Evolutionary conservation across 2,329 filamentous ascomycete species (phyloP).

Genomic region (Colletotrichum ledebouriae): DNA sequence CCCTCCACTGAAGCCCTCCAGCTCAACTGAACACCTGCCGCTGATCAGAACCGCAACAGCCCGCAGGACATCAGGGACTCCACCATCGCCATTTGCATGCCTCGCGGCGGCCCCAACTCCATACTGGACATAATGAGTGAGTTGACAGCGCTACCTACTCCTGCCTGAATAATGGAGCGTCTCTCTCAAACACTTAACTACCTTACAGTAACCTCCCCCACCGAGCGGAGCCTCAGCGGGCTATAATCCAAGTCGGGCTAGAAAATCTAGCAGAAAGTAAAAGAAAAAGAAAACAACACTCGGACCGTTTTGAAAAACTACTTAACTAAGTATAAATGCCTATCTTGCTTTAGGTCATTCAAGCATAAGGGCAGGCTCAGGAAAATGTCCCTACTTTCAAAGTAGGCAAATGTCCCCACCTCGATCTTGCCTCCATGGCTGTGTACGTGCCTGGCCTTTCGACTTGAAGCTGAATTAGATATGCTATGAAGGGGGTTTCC

Average conservation of each 20-base stretch:
- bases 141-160: background rate
- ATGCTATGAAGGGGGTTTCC: background rate
- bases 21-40: slow-evolving; percentile 2
- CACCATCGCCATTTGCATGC: background rate
- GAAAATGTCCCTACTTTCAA: background rate
- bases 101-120: too few relatives aligned
- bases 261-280: background rate
- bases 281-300: background rate
- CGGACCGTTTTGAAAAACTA: background rate
- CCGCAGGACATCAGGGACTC: slow-evolving; percentile 2
- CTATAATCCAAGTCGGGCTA: background rate
- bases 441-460: too few relatives aligned
- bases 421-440: background rate
- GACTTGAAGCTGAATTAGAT: background rate
- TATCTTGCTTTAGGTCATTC: background rate
- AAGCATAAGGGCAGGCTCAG: background rate
- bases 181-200: background rate
- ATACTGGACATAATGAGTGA: too few relatives aligned
- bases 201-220: background rate
- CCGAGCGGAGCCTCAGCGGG: background rate
- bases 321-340: background rate
- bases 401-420: background rate
- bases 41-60: background rate
- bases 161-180: background rate
- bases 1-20: background rate